Conservation (phyloP, 2,329 filamentous ascomycete species). For the Didymella arachidicola region DNA sequence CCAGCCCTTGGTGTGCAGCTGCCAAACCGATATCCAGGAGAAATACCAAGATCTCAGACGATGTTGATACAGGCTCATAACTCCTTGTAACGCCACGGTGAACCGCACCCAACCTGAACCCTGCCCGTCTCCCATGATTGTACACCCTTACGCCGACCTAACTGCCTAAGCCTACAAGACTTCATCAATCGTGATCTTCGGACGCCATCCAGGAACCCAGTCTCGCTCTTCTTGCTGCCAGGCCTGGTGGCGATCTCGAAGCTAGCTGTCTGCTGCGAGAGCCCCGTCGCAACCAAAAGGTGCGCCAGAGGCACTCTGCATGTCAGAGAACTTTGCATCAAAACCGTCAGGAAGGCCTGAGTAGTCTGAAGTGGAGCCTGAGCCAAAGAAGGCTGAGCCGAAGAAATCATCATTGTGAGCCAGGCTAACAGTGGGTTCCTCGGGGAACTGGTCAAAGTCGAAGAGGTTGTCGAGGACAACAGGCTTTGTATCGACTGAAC, state of each 20-base stretch:
- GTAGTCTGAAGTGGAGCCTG: slow-evolving; percentile 39
- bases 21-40: slow-evolving; percentile 36
- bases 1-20: slow-evolving; percentile 47
- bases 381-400: slow-evolving; percentile 44
- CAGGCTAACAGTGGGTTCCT: slow-evolving; percentile 43
- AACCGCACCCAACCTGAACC: slow-evolving; percentile 28
- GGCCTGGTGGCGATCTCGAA: slow-evolving; percentile 36
- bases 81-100: slow-evolving; percentile 34
- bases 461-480: slow-evolving; percentile 46
- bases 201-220: slow-evolving; percentile 34
- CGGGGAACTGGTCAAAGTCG: slow-evolving; percentile 53
- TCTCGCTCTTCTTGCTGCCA: slow-evolving; percentile 31
- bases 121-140: slow-evolving; percentile 32
- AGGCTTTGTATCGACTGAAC: slow-evolving; percentile 51
- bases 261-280: slow-evolving; percentile 54
- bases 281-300: slow-evolving; percentile 58
- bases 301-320: slow-evolving; percentile 58
- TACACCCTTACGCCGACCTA: slow-evolving; percentile 39
- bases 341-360: slow-evolving; percentile 50
- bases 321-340: slow-evolving; percentile 53
- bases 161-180: slow-evolving; percentile 40
- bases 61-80: slow-evolving; percentile 40
- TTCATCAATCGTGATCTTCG: slow-evolving; percentile 40
- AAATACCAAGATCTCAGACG: slow-evolving; percentile 25
- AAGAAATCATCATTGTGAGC: slow-evolving; percentile 48